phyloP scores from a whole-genome alignment of 1,284 basidiomycete genomes.

The Ganoderma multipileum region DNA sequence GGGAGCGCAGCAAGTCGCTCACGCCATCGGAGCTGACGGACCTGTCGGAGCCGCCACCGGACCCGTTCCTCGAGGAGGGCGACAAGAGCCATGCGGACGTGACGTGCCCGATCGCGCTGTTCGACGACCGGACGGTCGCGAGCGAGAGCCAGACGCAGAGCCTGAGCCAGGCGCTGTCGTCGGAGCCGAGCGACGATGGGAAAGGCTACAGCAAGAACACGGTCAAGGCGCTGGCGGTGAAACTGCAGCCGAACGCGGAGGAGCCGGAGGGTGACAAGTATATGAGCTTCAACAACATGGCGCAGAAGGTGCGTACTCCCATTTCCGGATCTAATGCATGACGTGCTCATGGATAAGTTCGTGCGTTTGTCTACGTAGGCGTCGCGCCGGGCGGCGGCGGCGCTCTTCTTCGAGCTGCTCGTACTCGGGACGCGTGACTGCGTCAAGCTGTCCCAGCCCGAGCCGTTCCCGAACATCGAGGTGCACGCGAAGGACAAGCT shows the following conservation, averaged over 20 bases:
- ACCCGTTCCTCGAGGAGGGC: constrained; percentile 59
- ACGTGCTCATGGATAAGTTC: constrained; percentile 1
- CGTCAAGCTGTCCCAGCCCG: constrained; percentile 78
- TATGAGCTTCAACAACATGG: constrained; percentile 77
- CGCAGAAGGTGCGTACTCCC: constrained; percentile 66
- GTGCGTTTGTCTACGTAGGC: constrained; percentile 55
- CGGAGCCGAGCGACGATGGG: constrained; percentile 54
- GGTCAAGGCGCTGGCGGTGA: constrained; percentile 85
- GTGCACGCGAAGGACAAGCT: constrained; percentile 85
- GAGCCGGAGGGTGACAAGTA: constrained; percentile 60
- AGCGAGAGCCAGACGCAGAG: constrained; percentile 45
- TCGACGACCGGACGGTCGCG: constrained; percentile 67
- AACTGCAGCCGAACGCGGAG: constrained; percentile 65
- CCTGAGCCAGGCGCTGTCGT: constrained; percentile 36
- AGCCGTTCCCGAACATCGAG: constrained; percentile 87
- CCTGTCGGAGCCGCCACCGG: constrained; percentile 69
- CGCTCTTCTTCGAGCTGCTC: constrained; percentile 98
- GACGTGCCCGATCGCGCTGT: constrained; percentile 81
- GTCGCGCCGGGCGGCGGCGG: constrained; percentile 88
- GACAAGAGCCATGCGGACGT: constrained; percentile 71
- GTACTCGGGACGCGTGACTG: constrained; percentile 94
- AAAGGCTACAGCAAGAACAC: constrained; percentile 92
- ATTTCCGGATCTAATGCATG: not conserved
- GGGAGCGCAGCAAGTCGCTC: constrained; percentile 48
- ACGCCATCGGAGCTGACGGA: constrained; percentile 66